phyloP scores from a whole-genome alignment of 129 eudicot species.

The Mikania micrantha region DNA sequence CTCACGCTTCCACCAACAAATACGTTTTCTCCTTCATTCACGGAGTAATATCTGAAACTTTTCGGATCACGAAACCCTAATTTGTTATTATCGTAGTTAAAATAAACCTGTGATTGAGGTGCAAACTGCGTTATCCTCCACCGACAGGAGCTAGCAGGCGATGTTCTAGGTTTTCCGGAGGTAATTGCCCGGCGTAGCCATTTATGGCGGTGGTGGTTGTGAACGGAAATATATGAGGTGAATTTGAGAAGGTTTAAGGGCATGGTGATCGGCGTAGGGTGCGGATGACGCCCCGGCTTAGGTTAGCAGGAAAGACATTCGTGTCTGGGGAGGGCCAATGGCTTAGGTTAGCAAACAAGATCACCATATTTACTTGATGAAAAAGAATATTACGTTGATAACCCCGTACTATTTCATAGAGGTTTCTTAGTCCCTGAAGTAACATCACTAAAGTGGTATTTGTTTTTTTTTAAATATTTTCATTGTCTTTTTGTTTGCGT shows the following conservation, averaged over 20 bases:
- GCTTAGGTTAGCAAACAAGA: conserved; percentile 17
- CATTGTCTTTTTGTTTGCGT: no score
- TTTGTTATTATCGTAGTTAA: background rate
- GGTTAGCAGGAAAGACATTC: conserved; percentile 27
- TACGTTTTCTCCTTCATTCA: conserved; percentile 13
- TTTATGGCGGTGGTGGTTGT: conserved; percentile 31
- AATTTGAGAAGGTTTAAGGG: conserved; percentile 40
- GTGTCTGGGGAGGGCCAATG: conserved; percentile 7
- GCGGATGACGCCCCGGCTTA: conserved; percentile 25
- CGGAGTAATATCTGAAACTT: conserved; percentile 16
- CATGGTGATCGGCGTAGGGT: conserved; percentile 33
- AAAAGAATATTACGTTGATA: background rate
- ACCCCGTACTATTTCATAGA: background rate
- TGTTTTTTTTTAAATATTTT: no score
- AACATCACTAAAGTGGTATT: no score
- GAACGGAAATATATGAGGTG: conserved; percentile 27
- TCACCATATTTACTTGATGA: conserved; percentile 3
- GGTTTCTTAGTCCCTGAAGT: background rate
- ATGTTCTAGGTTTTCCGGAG: conserved; percentile 13
- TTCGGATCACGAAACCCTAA: conserved; percentile 41
- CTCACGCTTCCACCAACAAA: conserved; percentile 15
- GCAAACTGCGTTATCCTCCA: conserved; percentile 18
- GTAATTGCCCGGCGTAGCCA: conserved; percentile 30
- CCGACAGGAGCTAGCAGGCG: conserved; percentile 21
- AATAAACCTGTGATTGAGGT: conserved; percentile 9